Evolutionary conservation across 768 basidiomycete genomes (phyloP).

Genomic region (Rubroboletus satanas): DNA sequence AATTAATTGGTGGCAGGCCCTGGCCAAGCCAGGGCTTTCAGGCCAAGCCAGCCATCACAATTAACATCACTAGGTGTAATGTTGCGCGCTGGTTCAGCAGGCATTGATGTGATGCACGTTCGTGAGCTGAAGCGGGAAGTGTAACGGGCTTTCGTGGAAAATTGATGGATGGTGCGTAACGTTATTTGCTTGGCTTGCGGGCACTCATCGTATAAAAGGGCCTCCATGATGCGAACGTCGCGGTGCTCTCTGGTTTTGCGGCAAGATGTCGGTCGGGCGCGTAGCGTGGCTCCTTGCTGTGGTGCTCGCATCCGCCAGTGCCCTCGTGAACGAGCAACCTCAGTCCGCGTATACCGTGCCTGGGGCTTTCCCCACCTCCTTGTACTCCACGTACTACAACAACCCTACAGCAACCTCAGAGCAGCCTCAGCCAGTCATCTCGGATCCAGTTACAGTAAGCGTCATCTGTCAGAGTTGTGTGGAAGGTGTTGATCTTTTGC

Average conservation of each 20-base stretch:
- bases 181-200: no score
- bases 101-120: no score
- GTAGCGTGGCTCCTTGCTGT: background rate
- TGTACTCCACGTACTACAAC: conserved; percentile 67
- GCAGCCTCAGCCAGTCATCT: conserved; percentile 74
- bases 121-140: no score
- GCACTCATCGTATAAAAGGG: no score
- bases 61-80: no score
- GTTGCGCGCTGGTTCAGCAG: no score
- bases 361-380: conserved; percentile 61
- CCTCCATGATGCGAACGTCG: background rate
- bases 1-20: no score
- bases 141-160: no score
- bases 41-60: no score
- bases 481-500: background rate
- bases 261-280: conserved; percentile 12
- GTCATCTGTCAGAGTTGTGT: background rate
- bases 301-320: conserved; percentile 4
- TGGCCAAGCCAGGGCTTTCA: no score
- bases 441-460: conserved; percentile 63
- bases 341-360: conserved; percentile 46
- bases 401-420: conserved; percentile 65
- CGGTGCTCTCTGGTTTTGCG: background rate
- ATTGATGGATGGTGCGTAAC: no score
- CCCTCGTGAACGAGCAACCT: conserved; percentile 8